Base-by-base conservation (phyloP, 495 filamentous ascomycete genomes). In the Evernia prunastri region DNA sequence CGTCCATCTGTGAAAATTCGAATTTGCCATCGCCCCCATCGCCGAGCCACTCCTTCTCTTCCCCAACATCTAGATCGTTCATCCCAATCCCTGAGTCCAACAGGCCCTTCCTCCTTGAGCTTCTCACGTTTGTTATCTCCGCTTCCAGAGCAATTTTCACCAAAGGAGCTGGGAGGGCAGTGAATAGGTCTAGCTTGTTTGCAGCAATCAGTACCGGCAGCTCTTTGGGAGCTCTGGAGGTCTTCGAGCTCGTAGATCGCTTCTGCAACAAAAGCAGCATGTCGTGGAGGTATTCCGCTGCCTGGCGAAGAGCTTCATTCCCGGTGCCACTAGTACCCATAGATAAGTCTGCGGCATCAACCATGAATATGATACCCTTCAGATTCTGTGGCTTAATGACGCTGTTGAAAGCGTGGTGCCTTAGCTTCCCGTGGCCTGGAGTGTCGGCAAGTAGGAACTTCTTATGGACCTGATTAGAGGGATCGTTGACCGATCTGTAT, bases 161-260 rank as follows among this genome's bases (percentile, higher is more conserved):
- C 39, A 96, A 80, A 3, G 82, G 79, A 2, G 90, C 85, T 0
- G 94, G 94, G 56, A 96, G 76, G 15, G 94, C 92, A 0, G 94
- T 97, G 73, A 98, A 98, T 17, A 97, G 77, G 73, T 98, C 94
- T 58, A 92, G 80, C 79, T 98, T 98, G 72, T 97, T 97, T 43
- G 92, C 92, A 6, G 90, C 92, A 45, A 98, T 76, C 25, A 97
- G 76, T 4, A 98, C 83, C 0, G 88, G 84, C 36, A 95, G 80
- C 25, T 84, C 81, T 20, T 81, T 74, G 0, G 85, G 83, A 3
- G 81, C 79, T 63, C 86, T 86, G 51, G 80, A 77, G 13, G 81
- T 84, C 67, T 83, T 80, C 40, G 74, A 80, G 17, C 70, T 76
- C 18, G 83, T 78, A n/a, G 84, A 80, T 9, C 88, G 82, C 73